phyloP scores from a whole-genome alignment of 1,284 basidiomycete species.

The Coniophora puteana region DNA sequence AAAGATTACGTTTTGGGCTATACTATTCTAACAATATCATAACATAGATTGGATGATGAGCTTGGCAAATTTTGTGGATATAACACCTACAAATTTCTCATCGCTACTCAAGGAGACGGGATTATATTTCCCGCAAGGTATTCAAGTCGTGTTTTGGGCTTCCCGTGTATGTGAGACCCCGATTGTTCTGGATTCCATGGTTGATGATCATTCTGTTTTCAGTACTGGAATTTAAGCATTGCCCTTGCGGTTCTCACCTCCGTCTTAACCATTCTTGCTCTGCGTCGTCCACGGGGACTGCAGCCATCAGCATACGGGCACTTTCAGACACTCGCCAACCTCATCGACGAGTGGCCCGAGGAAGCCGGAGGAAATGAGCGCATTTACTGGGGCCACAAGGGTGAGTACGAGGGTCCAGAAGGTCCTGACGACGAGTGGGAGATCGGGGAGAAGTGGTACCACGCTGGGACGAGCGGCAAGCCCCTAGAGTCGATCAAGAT shows the following conservation, averaged over 20 bases:
- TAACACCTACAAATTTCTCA: background rate
- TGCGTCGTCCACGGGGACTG: slow-evolving; percentile 18
- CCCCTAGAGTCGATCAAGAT: background rate
- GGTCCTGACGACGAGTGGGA: background rate
- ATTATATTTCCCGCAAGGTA: no score
- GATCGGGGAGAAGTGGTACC: no score
- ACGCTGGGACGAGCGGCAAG: slow-evolving; percentile 1
- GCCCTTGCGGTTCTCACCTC: slow-evolving; percentile 18
- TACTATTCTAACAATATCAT: no score
- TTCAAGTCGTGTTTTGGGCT: background rate
- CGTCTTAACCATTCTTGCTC: slow-evolving; percentile 13
- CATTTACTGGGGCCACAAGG: slow-evolving; percentile 31
- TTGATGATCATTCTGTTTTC: background rate
- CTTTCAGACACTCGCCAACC: slow-evolving; percentile 26
- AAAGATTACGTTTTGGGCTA: no score
- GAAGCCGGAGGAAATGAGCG: slow-evolving; percentile 10
- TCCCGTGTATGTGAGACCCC: no score
- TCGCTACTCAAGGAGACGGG: slow-evolving; percentile 1
- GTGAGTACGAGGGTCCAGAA: background rate
- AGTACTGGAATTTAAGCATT: slow-evolving; percentile 26
- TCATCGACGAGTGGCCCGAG: slow-evolving; percentile 28
- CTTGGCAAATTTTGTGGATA: background rate
- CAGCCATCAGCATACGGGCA: slow-evolving; percentile 30
- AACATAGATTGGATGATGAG: no score
- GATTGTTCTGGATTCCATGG: no score